Conservation (phyloP, 495 filamentous ascomycete species). For the Massariosphaeria phaeospora region DNA sequence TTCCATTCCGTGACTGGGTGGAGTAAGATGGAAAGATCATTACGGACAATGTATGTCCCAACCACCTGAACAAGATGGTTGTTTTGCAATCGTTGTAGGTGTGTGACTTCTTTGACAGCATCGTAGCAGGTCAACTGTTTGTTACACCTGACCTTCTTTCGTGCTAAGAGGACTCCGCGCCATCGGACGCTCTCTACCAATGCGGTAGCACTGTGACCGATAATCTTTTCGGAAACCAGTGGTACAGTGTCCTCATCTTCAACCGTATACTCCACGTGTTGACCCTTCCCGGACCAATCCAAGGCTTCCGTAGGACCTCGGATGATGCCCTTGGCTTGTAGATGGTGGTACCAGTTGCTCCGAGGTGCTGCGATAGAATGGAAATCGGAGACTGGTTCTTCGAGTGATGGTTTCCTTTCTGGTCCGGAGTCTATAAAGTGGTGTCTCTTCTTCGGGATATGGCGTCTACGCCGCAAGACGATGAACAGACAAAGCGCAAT, state of each 20-base stretch:
- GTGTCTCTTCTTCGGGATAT: too few species aligned
- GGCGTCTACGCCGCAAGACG: too few species aligned
- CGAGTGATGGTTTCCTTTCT: too few species aligned
- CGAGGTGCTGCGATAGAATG: too few species aligned
- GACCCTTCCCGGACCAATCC: slow-evolving; percentile 8
- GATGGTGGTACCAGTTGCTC: too few species aligned
- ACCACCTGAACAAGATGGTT: slow-evolving; percentile 28
- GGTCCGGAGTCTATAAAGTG: too few species aligned
- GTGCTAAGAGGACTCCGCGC: slow-evolving; percentile 23
- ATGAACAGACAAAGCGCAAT: too few species aligned
- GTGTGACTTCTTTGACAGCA: slow-evolving; percentile 24
- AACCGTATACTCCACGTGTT: slow-evolving; percentile 1
- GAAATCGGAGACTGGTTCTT: too few species aligned
- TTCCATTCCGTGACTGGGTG: slow-evolving; percentile 28
- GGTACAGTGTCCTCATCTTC: background rate
- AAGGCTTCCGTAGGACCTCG: too few species aligned
- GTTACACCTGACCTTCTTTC: slow-evolving; percentile 19
- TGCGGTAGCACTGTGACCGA: slow-evolving; percentile 14
- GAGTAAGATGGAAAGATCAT: slow-evolving; percentile 22
- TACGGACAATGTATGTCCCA: slow-evolving; percentile 20
- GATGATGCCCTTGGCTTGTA: too few species aligned
- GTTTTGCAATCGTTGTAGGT: slow-evolving; percentile 26
- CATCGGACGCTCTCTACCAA: slow-evolving; percentile 29
- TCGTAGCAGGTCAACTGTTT: slow-evolving; percentile 14
- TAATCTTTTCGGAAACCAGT: slow-evolving; percentile 3